Percentiles rank a stretch among this genome's conserved stretches.
phyloP scores from a whole-genome alignment of 768 basidiomycete genomes.

The Psilocybe cubensis region DNA sequence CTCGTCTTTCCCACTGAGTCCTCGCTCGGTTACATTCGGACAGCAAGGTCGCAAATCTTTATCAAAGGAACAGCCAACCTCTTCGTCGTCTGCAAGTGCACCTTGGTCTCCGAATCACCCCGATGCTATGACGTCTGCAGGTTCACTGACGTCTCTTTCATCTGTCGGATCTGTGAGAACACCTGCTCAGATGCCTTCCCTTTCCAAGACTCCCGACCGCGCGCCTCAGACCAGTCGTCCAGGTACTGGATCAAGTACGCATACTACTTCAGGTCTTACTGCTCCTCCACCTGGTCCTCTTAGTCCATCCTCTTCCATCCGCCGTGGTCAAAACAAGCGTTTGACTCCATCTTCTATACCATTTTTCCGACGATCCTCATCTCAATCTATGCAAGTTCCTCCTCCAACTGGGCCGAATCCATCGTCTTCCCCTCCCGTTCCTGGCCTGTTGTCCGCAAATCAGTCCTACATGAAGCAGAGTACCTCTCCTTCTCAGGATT shows the following conservation, averaged over 20 bases:
- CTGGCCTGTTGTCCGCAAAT: slow-evolving; percentile 32
- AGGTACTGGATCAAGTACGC: slow-evolving; percentile 76
- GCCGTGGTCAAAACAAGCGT: slow-evolving; percentile 74
- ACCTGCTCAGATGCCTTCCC: slow-evolving; percentile 44
- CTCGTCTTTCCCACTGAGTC: slow-evolving; percentile 63
- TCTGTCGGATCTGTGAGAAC: slow-evolving; percentile 69
- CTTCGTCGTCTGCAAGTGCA: slow-evolving; percentile 45
- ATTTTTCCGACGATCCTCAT: slow-evolving; percentile 91
- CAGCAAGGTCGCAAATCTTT: slow-evolving; percentile 70
- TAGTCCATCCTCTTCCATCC: slow-evolving; percentile 72
- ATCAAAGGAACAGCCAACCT: slow-evolving; percentile 65
- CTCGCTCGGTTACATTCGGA: slow-evolving; percentile 67
- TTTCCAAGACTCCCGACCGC: slow-evolving; percentile 70
- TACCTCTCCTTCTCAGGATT: slow-evolving; percentile 57
- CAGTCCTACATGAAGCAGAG: slow-evolving; percentile 46
- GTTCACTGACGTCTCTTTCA: slow-evolving; percentile 74
- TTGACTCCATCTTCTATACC: slow-evolving; percentile 93
- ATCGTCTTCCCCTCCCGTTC: slow-evolving; percentile 50
- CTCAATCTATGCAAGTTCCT: slow-evolving; percentile 80
- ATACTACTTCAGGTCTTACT: slow-evolving; percentile 55
- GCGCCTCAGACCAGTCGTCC: slow-evolving; percentile 60
- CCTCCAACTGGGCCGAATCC: slow-evolving; percentile 42
- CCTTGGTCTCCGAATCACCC: slow-evolving; percentile 74
- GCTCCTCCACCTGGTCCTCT: slow-evolving; percentile 63
- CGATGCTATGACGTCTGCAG: slow-evolving; percentile 79